phyloP scores from a whole-genome alignment of 805 yeast species.

The Candida caryicola region DNA sequence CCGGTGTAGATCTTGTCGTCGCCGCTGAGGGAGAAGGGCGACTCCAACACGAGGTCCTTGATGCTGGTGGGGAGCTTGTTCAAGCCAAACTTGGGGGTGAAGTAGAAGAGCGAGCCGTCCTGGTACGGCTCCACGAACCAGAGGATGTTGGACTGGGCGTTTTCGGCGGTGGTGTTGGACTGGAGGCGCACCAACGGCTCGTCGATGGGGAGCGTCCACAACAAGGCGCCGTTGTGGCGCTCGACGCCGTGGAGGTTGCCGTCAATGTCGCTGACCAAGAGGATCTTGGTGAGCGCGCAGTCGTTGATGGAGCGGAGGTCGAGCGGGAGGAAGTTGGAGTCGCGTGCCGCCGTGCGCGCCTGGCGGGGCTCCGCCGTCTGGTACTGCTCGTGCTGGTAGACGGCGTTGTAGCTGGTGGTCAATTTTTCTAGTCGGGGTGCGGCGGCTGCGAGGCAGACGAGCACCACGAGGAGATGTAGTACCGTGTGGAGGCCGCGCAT shows the following conservation, averaged over 20 bases:
- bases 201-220: slow-evolving; percentile 74
- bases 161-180: slow-evolving; percentile 20
- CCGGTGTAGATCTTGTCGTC: slow-evolving; percentile 90
- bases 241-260: slow-evolving; percentile 83
- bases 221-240: slow-evolving; percentile 66
- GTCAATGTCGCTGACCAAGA: slow-evolving; percentile 78
- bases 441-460: slow-evolving; percentile 9
- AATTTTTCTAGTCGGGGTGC: slow-evolving; percentile 23
- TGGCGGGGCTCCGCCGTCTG: slow-evolving; percentile 2
- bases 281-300: slow-evolving; percentile 52
- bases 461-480: too few species aligned
- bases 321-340: slow-evolving; percentile 29
- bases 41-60: slow-evolving; percentile 68
- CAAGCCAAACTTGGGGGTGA: slow-evolving; percentile 70
- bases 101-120: slow-evolving; percentile 81
- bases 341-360: slow-evolving; percentile 8
- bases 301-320: slow-evolving; percentile 41
- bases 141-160: slow-evolving; percentile 33
- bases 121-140: slow-evolving; percentile 92
- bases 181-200: slow-evolving; percentile 56
- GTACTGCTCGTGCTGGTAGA: slow-evolving; percentile 5
- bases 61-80: slow-evolving; percentile 81
- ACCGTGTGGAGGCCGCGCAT: too few species aligned
- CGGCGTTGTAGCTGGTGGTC: slow-evolving; percentile 9
- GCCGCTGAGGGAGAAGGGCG: slow-evolving; percentile 77